Conservation (phyloP, 441 rosid species). For the Corymbia citriodora region DNA sequence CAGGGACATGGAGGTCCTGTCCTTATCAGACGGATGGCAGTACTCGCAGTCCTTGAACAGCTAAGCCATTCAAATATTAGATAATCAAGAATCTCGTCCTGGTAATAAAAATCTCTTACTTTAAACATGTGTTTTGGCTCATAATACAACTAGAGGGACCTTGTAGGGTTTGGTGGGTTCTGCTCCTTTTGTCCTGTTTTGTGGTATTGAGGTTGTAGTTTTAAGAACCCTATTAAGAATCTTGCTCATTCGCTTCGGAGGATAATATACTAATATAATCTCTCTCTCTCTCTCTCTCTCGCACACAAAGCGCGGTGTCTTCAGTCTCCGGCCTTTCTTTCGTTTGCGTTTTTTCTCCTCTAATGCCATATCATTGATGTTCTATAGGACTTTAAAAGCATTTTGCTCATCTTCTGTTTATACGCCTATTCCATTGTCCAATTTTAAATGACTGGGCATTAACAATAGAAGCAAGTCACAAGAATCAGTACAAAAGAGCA, state of each 20-base stretch:
- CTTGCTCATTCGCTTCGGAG: background rate
- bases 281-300: background rate
- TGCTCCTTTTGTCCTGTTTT: background rate
- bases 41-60: constrained; percentile 8
- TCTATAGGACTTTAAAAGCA: background rate
- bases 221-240: background rate
- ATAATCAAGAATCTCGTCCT: background rate
- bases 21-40: constrained; percentile 4
- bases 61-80: background rate
- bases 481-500: background rate
- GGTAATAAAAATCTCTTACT: constrained; percentile 14
- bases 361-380: background rate
- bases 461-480: background rate
- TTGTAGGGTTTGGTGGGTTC: background rate
- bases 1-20: constrained; percentile 23
- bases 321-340: background rate
- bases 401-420: background rate
- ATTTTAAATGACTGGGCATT: background rate
- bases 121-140: constrained; percentile 1
- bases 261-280: background rate
- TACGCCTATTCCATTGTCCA: background rate
- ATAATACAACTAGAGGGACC: background rate
- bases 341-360: background rate
- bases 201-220: background rate
- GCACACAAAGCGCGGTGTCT: background rate